Evolutionary conservation across 495 filamentous ascomycete genomes (phyloP), one percentile per base, ranked within the genome.

Genomic region (Niebla homalea): DNA sequence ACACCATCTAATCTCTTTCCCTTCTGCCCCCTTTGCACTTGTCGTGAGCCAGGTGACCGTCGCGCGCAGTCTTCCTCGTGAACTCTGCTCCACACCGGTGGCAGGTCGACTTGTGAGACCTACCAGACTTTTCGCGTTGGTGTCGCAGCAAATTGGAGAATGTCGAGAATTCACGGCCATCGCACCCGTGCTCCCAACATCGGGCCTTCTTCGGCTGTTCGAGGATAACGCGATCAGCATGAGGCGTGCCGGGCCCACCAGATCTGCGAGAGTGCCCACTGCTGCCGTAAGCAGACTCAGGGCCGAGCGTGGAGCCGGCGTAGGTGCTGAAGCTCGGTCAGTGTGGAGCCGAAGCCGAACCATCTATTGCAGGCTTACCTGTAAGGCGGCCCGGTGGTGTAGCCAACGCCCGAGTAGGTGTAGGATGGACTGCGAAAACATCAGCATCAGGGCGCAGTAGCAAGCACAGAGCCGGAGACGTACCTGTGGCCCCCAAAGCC

Each of bases 171-270:
- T 92, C 84, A 15, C 89, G 81, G 23, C 89, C 89, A 59, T 94
- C 93, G 73, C 89, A 95, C 8, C 88, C 89, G 57, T 95, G 89
- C 43, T 95, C 89, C 85, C 85, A 95, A 66, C 89, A 95, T 62
- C 93, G 89, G 4, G 89, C 88, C 65, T 89, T 89, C 7, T 85
- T 86, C 49, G 85, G 77, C 44, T 78, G 79, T 57, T 81, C 81
- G 12, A 89, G 73, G 36, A 89, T 76, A 45, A 57, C 54, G 12
- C 46, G 50, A 42, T 56, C 42, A 36, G 42, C 40, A 48, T 60
- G 48, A 18, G 54, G 52, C 25, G 51, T 41, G 39, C 39, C 41
- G 18, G 41, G 4, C 21, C 41, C 29, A n/a, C 45, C 23, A n/a
- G 45, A 26, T 19, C 45, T 47, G 32, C 21, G 45, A 29, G 32